Base-by-base conservation (phyloP, 2,329 filamentous ascomycete species). In the Ophiostoma australiae region DNA sequence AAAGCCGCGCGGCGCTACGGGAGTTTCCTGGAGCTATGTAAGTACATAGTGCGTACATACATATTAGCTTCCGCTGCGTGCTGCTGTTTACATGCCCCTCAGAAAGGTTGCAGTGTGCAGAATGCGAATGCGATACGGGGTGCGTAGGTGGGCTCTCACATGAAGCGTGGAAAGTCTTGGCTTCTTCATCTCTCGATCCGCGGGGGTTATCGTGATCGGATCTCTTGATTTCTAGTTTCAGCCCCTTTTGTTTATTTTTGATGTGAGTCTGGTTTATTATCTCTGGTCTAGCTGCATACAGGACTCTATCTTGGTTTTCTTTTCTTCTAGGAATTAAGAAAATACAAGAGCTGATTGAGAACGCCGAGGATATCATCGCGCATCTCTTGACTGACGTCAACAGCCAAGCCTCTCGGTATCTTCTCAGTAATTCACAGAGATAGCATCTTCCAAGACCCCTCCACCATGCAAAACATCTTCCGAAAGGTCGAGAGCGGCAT, bases 401-500 rank as follows among this genome's bases (percentile, higher is more conserved):
- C 27, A 63, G 58, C 27, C 23, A 33, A 33, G 27, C 15, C 58
- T 63, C 23, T 61, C 10, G 33, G 27, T 27, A n/a, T 48, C 44
- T 48, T 2, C 44, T 39, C 13, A 11, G 10, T 13, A 48, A 44
- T 44, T 13, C 13, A 33, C 55, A 23, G 23, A 35, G n/a, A 63
- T 2, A 31, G 11, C 27, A 35, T 31, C 27, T 31, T 1, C 27
- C 58, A 35, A 17, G 7, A n/a, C 35, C 27, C 37, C 69, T 31
- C 27, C 27, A 73, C 69, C 69, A 83, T 82, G 81, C 79, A 79
- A 69, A 74, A 76, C 70, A 74, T 86, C 73, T 79, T 84, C 72
- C 80, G 79, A 70, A 83, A 84, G 75, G 78, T 83, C 70, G 82
- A 82, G 74, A 76, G 79, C 61, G 80, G 77, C 75, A 75, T 84